A percentile compares a stretch with the other conserved stretches of the same genome.
phyloP scores from a whole-genome alignment of 768 basidiomycete genomes.

The Boletus barrowsii region DNA sequence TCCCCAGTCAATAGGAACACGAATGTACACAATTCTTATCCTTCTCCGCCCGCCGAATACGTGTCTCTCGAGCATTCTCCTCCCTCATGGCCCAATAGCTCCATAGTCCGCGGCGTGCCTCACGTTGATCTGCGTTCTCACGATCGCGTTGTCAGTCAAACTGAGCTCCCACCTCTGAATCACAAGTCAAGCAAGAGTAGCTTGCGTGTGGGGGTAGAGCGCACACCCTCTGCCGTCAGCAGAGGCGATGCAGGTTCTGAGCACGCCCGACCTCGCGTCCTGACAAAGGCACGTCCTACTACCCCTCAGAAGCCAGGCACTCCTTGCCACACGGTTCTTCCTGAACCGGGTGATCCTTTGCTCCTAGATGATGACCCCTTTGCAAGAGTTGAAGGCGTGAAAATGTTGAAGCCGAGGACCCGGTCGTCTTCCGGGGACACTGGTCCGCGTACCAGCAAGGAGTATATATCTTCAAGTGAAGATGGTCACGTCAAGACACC shows the following conservation, averaged over 20 bases:
- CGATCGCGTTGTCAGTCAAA: not conserved
- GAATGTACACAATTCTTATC: conserved; percentile 15
- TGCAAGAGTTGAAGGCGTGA: conserved; percentile 53
- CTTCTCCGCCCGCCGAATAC: conserved; percentile 29
- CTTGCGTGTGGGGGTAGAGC: conserved; percentile 10
- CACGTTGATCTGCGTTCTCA: not conserved
- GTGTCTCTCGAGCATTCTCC: conserved; percentile 4
- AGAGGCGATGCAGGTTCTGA: conserved; percentile 16
- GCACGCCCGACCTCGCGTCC: conserved; percentile 18
- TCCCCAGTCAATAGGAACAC: conserved; percentile 10
- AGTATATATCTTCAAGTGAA: conserved; percentile 1
- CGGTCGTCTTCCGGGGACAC: not conserved
- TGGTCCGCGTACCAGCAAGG: conserved; percentile 1
- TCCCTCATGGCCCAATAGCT: not conserved
- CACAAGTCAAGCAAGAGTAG: conserved; percentile 19
- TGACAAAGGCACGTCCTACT: conserved; percentile 34
- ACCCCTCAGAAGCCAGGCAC: conserved; percentile 29
- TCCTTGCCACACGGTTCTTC: conserved; percentile 6
- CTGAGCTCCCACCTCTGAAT: conserved; percentile 13
- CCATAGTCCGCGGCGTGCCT: not conserved
- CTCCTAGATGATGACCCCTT: conserved; percentile 42
- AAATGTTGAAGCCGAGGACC: conserved; percentile 35
- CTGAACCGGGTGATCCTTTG: conserved; percentile 18
- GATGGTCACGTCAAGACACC: conserved; percentile 8
- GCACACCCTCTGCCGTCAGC: not conserved